Evolutionary conservation across 768 basidiomycete species (phyloP).

Genomic region (Boletales sp.): DNA sequence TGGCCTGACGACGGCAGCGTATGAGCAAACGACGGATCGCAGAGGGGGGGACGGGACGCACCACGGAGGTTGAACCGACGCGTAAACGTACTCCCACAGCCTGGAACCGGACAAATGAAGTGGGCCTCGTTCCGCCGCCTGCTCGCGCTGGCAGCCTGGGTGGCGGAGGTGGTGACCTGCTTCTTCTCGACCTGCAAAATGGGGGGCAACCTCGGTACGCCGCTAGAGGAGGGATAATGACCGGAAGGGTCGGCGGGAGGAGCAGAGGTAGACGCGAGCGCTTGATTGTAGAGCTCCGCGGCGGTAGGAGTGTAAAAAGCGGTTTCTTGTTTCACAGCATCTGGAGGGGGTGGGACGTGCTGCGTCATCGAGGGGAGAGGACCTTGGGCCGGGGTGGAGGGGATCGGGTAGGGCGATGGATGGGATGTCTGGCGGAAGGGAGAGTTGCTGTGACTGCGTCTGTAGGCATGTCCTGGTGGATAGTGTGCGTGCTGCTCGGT

Average conservation of each 20-base stretch:
- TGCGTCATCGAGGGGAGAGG: slow-evolving; percentile 27
- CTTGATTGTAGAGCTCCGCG: slow-evolving; percentile 52
- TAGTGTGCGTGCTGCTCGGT: slow-evolving; percentile 34
- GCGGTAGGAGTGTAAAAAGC: slow-evolving; percentile 49
- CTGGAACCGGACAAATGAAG: slow-evolving; percentile 91
- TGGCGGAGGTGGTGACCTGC: slow-evolving; percentile 93
- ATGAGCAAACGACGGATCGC: slow-evolving; percentile 8
- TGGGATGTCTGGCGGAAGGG: slow-evolving; percentile 38
- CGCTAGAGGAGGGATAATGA: slow-evolving; percentile 29
- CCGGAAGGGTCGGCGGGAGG: slow-evolving; percentile 19
- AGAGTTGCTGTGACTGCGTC: slow-evolving; percentile 30
- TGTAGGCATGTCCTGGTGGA: slow-evolving; percentile 32
- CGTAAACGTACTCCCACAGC: slow-evolving; percentile 97
- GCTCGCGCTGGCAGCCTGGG: slow-evolving; percentile 87
- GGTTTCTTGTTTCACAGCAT: slow-evolving; percentile 39
- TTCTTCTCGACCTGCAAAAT: slow-evolving; percentile 91
- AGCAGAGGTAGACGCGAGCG: slow-evolving; percentile 33
- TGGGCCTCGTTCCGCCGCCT: slow-evolving; percentile 87
- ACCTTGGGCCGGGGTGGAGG: slow-evolving; percentile 28
- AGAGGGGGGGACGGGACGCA: slow-evolving; percentile 27
- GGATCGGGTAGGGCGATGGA: slow-evolving; percentile 38
- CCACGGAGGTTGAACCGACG: slow-evolving; percentile 86
- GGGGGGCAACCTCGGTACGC: slow-evolving; percentile 63
- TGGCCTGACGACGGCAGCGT: slow-evolving; percentile 53
- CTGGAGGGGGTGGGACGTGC: slow-evolving; percentile 12